Evolutionary conservation across 2,329 filamentous ascomycete species (phyloP).

Genomic region (Aspergillus viridinutans): DNA sequence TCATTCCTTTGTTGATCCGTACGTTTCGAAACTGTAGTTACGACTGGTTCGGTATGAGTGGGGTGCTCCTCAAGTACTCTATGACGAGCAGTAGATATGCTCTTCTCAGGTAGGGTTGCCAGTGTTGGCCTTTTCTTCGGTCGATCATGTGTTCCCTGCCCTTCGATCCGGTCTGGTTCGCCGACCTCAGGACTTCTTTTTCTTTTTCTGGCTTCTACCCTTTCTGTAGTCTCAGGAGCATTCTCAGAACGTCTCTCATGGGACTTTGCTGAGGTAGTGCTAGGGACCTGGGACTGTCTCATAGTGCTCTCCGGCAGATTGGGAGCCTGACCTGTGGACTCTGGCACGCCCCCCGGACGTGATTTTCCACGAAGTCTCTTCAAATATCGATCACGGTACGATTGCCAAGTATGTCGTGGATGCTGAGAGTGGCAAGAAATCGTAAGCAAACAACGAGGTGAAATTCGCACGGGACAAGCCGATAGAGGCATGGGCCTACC

Average conservation of each 20-base stretch:
- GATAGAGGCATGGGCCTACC: slow-evolving; percentile 22
- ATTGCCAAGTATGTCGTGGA: slow-evolving; percentile 46
- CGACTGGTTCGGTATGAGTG: not conserved
- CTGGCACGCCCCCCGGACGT: slow-evolving; percentile 28
- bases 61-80: not conserved
- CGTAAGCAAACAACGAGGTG: slow-evolving; percentile 4
- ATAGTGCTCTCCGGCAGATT: not conserved
- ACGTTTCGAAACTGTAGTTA: not conserved
- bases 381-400: slow-evolving; percentile 47
- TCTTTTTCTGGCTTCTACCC: slow-evolving; percentile 16
- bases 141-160: not conserved
- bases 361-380: slow-evolving; percentile 35
- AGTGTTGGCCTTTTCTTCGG: slow-evolving; percentile 10
- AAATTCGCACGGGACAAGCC: not conserved
- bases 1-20: not conserved
- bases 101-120: not conserved
- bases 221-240: not conserved
- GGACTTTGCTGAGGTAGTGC: slow-evolving; percentile 6
- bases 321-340: not conserved
- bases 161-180: not conserved
- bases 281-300: slow-evolving; percentile 2
- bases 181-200: slow-evolving; percentile 14
- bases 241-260: not conserved
- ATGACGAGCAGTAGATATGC: not conserved
- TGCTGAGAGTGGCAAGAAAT: slow-evolving; percentile 23